A percentile compares a stretch with the other conserved stretches of the same genome.
Conservation (phyloP, 176 grass and related monocot genomes). For the Cymbopogon citratus region DNA sequence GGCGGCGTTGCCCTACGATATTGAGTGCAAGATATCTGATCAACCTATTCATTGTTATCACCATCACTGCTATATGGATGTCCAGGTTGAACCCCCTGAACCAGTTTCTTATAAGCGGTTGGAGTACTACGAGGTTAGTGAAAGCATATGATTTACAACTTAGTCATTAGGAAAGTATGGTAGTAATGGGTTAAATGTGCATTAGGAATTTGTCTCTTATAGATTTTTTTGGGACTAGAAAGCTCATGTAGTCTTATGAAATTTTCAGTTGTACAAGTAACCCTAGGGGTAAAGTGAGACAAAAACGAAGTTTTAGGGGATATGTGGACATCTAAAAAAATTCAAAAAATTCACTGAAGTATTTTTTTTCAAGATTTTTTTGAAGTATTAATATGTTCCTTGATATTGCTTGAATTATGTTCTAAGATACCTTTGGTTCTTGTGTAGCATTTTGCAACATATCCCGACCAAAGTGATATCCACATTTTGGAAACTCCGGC, state of each 20-base stretch:
- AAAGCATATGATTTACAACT: not conserved
- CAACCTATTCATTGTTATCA: conserved; percentile 34
- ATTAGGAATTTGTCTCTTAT: not conserved
- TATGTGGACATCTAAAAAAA: not conserved
- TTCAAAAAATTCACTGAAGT: not conserved
- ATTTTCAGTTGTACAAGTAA: not conserved
- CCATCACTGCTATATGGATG: conserved; percentile 31
- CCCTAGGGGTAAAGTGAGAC: not conserved
- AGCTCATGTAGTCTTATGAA: not conserved
- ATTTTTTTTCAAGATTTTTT: not conserved
- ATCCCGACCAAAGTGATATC: conserved; percentile 9
- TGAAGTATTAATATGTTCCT: not conserved
- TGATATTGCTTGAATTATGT: not conserved
- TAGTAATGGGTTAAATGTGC: not conserved
- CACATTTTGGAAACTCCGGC: conserved; percentile 9
- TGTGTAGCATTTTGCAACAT: conserved; percentile 22
- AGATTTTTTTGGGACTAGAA: not conserved
- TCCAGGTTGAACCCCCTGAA: conserved; percentile 32
- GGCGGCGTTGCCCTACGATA: not conserved
- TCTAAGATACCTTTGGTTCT: not conserved
- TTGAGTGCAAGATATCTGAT: conserved; percentile 10
- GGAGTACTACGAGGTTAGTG: conserved; percentile 34
- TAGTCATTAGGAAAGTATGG: not conserved
- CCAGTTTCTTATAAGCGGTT: conserved; percentile 33
- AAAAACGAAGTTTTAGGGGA: not conserved